Evolutionary conservation across 1,284 basidiomycete species (phyloP).

Genomic region (Malassezia vespertilionis): DNA sequence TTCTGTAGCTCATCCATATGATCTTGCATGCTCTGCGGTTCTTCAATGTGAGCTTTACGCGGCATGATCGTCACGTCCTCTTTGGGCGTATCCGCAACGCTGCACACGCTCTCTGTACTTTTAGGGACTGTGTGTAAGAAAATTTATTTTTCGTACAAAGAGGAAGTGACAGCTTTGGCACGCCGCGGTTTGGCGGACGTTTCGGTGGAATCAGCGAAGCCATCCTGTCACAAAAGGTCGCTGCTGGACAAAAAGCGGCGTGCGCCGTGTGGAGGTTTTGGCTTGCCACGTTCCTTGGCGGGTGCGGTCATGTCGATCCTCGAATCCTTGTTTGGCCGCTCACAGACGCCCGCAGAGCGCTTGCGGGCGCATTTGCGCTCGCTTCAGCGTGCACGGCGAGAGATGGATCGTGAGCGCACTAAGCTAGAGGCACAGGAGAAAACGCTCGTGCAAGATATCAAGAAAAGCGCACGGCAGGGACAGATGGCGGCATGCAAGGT

Average conservation of each 20-base stretch:
- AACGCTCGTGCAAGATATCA: constrained; percentile 65
- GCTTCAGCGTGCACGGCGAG: constrained; percentile 88
- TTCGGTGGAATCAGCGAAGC: constrained; percentile 42
- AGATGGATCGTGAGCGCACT: constrained; percentile 83
- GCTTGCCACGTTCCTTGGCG: background rate
- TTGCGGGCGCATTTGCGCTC: constrained; percentile 90
- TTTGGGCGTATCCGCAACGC: background rate
- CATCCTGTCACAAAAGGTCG: too few species aligned
- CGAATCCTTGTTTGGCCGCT: constrained; percentile 62
- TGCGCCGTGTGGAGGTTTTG: background rate
- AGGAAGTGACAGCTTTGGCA: constrained; percentile 41
- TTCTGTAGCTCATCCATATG: constrained; percentile 12
- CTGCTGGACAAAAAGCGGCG: background rate
- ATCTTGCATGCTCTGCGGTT: background rate
- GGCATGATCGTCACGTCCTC: constrained; percentile 16
- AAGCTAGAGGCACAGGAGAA: constrained; percentile 78
- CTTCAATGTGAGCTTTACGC: background rate
- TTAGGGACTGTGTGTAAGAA: background rate
- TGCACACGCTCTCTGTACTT: background rate
- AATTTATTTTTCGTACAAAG: background rate
- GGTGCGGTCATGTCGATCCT: constrained; percentile 18
- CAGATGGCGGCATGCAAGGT: constrained; percentile 84
- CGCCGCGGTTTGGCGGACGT: constrained; percentile 30
- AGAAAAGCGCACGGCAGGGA: constrained; percentile 85
- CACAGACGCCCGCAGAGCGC: constrained; percentile 87